Evolutionary conservation across 257 asterid species (phyloP), one percentile per base, ranked within the genome.

Genomic region (Gynochthodes officinalis): DNA sequence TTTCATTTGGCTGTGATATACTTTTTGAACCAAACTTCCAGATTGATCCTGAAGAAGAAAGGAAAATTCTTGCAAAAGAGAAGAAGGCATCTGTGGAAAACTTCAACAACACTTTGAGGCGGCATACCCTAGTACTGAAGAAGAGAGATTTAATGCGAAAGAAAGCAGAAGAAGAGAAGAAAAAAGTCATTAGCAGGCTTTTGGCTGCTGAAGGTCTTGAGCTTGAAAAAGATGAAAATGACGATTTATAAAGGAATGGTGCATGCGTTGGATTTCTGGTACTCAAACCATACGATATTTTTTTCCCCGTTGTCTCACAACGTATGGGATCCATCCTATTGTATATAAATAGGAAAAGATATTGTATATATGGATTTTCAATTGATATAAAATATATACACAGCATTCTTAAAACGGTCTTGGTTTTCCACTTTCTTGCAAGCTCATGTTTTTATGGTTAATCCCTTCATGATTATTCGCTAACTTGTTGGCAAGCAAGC

Each of bases 201-300:
- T 86, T 95, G 35, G 97, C 93, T 75, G 96, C 93, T 44, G 99
- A 95, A 86, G 99, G 97, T 69, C 96, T 92, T 55, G 98, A 95
- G 82, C 97, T 92, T 39, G 98, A 74, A 21, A 81, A 79, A 3
- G 97, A 92, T 67, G 91, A 89, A 62, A 91, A 83, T 67, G 80
- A 81, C 59, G 75, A 84, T 32, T 37, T 55, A 65, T 85, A 80
- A 79, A 65, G 44, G 30, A 46, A 28, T 76, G 11, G 10, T 12
- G 28, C 46, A 23, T 4, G 2, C 43, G 42, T 61, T 64, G 77
- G 54, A 30, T 73, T 73, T 69, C 35, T 21, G 25, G 12, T 60
- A 10, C 42, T 57, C 15, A 23, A 25, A 68, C 57, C 63, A 68
- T 52, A 30, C 18, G 25, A 42, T 43, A 23, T n/a, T n/a, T n/a